A percentile compares a stretch with the other conserved stretches of the same genome.
Evolutionary conservation across 495 filamentous ascomycete genomes (phyloP).

Genomic region (Neohortaea acidophila): DNA sequence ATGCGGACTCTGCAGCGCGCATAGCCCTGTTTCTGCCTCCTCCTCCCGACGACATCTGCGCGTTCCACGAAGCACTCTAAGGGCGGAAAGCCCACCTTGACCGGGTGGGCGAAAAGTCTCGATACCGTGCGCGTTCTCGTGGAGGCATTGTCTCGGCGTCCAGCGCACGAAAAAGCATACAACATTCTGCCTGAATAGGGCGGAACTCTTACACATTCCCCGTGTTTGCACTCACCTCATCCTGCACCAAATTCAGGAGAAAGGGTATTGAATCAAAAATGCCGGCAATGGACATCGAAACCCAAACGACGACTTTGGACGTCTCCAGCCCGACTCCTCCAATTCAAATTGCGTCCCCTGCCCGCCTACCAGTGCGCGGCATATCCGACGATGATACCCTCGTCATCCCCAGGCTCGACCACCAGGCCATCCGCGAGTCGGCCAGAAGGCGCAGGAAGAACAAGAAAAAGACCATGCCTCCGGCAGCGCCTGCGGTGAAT

Average conservation of each 20-base stretch:
- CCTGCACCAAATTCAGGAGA: background rate
- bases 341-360: constrained; percentile 17
- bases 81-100: constrained; percentile 33
- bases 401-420: constrained; percentile 22
- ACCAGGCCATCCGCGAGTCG: constrained; percentile 22
- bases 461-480: constrained; percentile 29
- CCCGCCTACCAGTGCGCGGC: constrained; percentile 8
- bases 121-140: background rate
- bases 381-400: constrained; percentile 1
- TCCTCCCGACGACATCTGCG: constrained; percentile 12
- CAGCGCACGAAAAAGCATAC: background rate
- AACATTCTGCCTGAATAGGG: background rate
- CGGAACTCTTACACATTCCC: background rate
- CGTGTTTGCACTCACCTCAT: background rate
- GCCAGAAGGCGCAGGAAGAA: constrained; percentile 35
- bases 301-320: constrained; percentile 1
- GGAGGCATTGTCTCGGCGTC: background rate
- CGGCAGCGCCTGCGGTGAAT: constrained; percentile 47
- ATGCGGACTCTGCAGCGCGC: constrained; percentile 4
- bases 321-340: constrained; percentile 15
- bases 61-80: constrained; percentile 29
- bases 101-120: constrained; percentile 29
- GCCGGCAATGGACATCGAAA: constrained; percentile 12
- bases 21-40: constrained; percentile 1
- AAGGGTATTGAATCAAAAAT: constrained; percentile 6